A percentile compares a stretch with the other conserved stretches of the same genome.
Conservation (phyloP, 2,329 filamentous ascomycete species). For the Trichoderma koningii region DNA sequence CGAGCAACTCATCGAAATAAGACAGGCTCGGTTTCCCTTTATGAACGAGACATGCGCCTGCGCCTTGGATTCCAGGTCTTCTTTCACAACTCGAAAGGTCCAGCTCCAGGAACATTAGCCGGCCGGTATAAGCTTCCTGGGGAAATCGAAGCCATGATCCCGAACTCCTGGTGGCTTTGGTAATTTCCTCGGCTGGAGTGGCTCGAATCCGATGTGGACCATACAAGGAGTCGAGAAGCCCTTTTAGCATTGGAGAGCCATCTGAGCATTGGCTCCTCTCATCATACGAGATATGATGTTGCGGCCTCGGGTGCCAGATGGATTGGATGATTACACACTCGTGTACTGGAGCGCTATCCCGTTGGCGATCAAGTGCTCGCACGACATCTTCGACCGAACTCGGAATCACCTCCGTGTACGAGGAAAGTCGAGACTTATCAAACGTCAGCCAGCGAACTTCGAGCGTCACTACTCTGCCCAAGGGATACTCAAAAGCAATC, state of each 20-base stretch:
- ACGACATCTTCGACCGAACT: background rate
- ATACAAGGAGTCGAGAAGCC: background rate
- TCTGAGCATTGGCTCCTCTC: background rate
- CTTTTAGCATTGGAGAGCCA: background rate
- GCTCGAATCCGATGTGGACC: background rate
- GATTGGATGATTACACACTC: background rate
- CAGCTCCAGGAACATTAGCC: background rate
- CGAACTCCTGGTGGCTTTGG: background rate
- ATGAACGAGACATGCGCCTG: background rate
- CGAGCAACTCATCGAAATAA: background rate
- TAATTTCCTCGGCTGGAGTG: background rate
- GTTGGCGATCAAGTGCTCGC: background rate
- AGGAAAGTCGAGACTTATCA: background rate
- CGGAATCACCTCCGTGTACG: background rate
- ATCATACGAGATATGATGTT: background rate
- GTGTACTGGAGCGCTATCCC: background rate
- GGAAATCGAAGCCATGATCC: background rate
- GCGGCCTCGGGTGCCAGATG: background rate
- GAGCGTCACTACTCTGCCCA: background rate
- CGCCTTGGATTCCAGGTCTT: background rate
- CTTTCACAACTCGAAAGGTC: background rate
- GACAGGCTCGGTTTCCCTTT: background rate
- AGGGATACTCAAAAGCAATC: background rate
- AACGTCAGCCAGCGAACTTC: background rate
- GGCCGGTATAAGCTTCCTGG: background rate